Evolutionary conservation across 2,329 filamentous ascomycete species (phyloP), one percentile per base, ranked within the genome.

Genomic region (Trichoderma sp.): DNA sequence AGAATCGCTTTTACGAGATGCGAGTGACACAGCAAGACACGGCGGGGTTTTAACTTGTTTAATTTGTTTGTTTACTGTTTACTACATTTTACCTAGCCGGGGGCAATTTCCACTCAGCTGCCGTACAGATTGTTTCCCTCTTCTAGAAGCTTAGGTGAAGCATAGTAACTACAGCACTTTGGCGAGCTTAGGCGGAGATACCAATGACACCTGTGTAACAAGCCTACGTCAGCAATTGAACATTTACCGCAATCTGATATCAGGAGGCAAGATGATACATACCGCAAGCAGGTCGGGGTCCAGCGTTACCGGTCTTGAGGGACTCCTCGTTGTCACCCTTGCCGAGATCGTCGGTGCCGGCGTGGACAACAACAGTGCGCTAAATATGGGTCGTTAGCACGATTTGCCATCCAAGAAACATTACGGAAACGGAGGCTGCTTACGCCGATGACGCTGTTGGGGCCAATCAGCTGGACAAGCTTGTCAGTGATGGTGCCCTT

Each of bases 301-400:
- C 96, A 79, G 96, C 96, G 81, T 98, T 99, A 75, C 96, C 96
- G 74, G 96, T 99, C 91, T 96, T 97, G 87, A 96, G 93, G 78
- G 93, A 97, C 86, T 98, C 94, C 84, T 95, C 93, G 84, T 92
- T 90, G 76, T 84, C 92, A 78, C 94, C 94, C 87, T 92, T 92
- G 83, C 96, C 96, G 73, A 99, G 93, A 80, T 99, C 96, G 80
- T 99, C 96, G 75, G 95, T 98, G 81, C 96, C 96, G 76, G 86
- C 90, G 86, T 99, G 96, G 78, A 96, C 89, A 77, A 99, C 96
- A 72, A 99, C 88, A 74, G 96, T 98, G 79, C 96, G 94, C 92
- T 96, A 75, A 39, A 52, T 16, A 18, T 39, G 21, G 21, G n/a
- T 69, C 18, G 68, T 73, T 37, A 71, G 49, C 49, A 55, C 43